phyloP scores from a whole-genome alignment of 306 rosid species.

The Pyrus pyrifolia region DNA sequence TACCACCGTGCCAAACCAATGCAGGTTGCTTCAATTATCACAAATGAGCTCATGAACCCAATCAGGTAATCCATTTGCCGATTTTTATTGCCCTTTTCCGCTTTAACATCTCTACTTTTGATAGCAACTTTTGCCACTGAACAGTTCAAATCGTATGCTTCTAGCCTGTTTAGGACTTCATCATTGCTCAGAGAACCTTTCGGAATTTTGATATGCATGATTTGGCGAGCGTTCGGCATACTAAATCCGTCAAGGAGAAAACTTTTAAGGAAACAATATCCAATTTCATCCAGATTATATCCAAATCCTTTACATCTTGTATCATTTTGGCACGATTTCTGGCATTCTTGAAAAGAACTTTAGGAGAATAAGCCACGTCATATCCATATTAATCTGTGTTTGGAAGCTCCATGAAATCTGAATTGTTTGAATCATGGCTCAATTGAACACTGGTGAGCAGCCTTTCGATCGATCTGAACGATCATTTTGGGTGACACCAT shows the following conservation, averaged over 20 bases:
- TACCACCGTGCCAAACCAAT: conserved; percentile 32
- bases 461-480: conserved; percentile 34
- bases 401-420: conserved; percentile 22
- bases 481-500: conserved; percentile 14
- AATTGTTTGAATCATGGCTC: neutral
- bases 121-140: conserved; percentile 3
- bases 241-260: conserved; percentile 15
- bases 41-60: conserved; percentile 21
- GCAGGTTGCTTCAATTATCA: conserved; percentile 11
- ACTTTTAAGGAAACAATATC: conserved; percentile 26
- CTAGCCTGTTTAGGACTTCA: neutral
- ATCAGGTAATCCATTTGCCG: conserved; percentile 13
- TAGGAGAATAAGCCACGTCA: conserved; percentile 1
- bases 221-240: conserved; percentile 1
- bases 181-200: neutral
- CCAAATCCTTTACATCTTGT: conserved; percentile 28
- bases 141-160: conserved; percentile 14
- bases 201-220: conserved; percentile 18
- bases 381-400: conserved; percentile 27
- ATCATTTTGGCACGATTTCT: conserved; percentile 16
- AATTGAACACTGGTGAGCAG: conserved; percentile 23
- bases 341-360: conserved; percentile 15
- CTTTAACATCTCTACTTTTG: neutral
- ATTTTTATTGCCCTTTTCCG: neutral
- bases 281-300: conserved; percentile 21